Base-by-base conservation (phyloP, 371 early-diverging fungal species). In the Mucor velutinosus region DNA sequence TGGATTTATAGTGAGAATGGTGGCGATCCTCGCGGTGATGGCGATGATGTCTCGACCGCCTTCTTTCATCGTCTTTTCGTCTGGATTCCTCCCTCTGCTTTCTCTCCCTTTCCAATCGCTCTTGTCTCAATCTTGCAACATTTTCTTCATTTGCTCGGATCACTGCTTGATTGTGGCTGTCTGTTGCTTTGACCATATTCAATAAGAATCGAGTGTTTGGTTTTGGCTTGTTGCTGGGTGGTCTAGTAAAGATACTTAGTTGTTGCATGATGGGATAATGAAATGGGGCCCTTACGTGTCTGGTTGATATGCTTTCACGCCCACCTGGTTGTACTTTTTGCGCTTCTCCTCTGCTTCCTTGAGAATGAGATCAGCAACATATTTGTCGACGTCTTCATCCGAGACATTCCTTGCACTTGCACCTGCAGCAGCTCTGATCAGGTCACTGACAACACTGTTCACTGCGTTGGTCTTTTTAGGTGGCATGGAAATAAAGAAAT, bases 141-240 rank as follows among this genome's bases (percentile, higher is more conserved):
- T 84, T 78, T 60, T 76, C 79, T 67, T 83, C 80, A 30, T 81
- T 76, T 32, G 86, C 72, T 49, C 75, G 71, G 66, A 90, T 80
- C 12, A 90, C 75, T 1, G 87, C 83, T 66, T 92, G 85, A 65
- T 93, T 93, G 70, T 92, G 92, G 55, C 80, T 77, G 69, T 91
- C 90, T 0, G 92, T 92, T 62, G 80, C 85, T 65, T 85, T 85
- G 41, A 93, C 87, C 37, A 93, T 81, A 43, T 84, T 87, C 10
- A 88, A 72, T 30, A 93, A 75, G 64, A 93, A 93, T 37, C 92
- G 79, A 59, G 86, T 91, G 35, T 65, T 58, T 47, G 58, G 65
- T 11, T 65, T 63, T 51, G 65, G 64, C 29, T 70, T 65, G 14
- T 15, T 27, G 23, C 27, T 53, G 1, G 53, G 53, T 30, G 60